Conservation (phyloP, 257 asterid genomes). For the Nicotiana knightiana region DNA sequence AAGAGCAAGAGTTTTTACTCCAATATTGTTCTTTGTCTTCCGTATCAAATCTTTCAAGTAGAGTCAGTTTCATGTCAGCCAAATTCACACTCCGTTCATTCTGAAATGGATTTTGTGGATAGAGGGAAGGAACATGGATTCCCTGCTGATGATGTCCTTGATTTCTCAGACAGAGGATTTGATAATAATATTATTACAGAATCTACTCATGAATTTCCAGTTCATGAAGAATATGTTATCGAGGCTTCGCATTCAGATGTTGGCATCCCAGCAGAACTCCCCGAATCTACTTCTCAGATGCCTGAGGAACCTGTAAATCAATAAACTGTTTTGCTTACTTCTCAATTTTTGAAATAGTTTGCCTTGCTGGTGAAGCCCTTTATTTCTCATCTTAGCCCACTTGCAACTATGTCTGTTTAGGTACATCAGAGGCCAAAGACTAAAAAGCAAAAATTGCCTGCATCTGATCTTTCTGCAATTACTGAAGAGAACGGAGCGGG, state of each 20-base stretch:
- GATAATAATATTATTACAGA: conserved; percentile 28
- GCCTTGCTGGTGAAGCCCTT: neutral
- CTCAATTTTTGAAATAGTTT: neutral
- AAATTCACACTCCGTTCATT: conserved; percentile 22
- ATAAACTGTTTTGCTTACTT: conserved; percentile 5
- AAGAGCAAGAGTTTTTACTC: too few species aligned
- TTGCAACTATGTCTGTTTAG: conserved; percentile 22
- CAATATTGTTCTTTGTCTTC: too few species aligned
- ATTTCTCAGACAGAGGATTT: conserved; percentile 44
- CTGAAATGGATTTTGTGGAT: conserved; percentile 29
- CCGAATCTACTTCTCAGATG: conserved; percentile 33
- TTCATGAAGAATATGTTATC: conserved; percentile 32
- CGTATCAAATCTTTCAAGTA: too few species aligned
- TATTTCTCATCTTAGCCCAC: conserved; percentile 5
- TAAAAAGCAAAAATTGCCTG: conserved; percentile 19
- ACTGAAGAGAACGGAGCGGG: conserved; percentile 33
- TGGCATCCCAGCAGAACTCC: conserved; percentile 19
- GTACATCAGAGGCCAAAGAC: conserved; percentile 53
- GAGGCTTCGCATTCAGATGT: conserved; percentile 34
- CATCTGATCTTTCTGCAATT: conserved; percentile 29
- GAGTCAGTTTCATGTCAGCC: conserved; percentile 22
- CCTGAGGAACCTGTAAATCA: conserved; percentile 48
- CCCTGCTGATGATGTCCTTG: conserved; percentile 39
- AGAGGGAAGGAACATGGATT: conserved; percentile 27
- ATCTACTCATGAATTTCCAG: conserved; percentile 32